Base-by-base conservation (phyloP, 2,329 filamentous ascomycete genomes). In the Parascedosporium putredinis region DNA sequence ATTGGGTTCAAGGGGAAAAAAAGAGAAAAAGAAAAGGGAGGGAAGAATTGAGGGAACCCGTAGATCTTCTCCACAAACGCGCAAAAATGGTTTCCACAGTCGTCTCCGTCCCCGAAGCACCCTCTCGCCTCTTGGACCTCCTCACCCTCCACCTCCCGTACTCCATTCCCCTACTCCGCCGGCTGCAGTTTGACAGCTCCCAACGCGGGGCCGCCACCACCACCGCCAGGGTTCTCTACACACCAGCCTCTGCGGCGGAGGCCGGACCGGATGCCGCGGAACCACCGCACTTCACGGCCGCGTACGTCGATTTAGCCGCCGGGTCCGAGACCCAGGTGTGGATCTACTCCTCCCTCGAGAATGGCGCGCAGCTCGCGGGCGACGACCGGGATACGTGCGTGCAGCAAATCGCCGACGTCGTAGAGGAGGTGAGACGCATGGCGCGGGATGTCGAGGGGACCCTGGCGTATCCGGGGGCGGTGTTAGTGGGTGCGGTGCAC, bases 321-420 rank as follows among this genome's bases (percentile, higher is more conserved):
- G 70, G 73, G 0, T 79, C 78, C 0, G 81, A 84, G 59, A 86
- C 83, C 0, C 75, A 85, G 53, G 66, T 79, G 25, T 85, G 78
- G 75, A 57, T 86, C 1, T 86, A 81, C 60, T 72, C 69, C 1
- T 74, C 73, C 0, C 58, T 76, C 2, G 74, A 81, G 52, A 62
- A 66, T 50, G 49, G 53, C 27, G 12, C 6, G 1, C 34, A 42
- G 6, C 36, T 54, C 22, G 24, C 53, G 3, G 49, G 50, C 6
- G 29, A 46, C 0, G 57, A 57, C n/a, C 53, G 55, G 3, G 50
- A 54, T 3, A 10, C 57, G 1, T 65, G 64, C 43, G 59, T 65
- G 20, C 49, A 52, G 14, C 68, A 72, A 45, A 53, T 72, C 7
- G 49, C 61, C 1, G 53, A 51, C 2, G 50, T 70, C 0, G 52